Percentiles rank a stretch among this genome's conserved stretches.
These are phyloP conservation scores for Potentilla sterilis DNA, from an alignment of 306 rosid species.

Conservation along the genomic window DNA sequence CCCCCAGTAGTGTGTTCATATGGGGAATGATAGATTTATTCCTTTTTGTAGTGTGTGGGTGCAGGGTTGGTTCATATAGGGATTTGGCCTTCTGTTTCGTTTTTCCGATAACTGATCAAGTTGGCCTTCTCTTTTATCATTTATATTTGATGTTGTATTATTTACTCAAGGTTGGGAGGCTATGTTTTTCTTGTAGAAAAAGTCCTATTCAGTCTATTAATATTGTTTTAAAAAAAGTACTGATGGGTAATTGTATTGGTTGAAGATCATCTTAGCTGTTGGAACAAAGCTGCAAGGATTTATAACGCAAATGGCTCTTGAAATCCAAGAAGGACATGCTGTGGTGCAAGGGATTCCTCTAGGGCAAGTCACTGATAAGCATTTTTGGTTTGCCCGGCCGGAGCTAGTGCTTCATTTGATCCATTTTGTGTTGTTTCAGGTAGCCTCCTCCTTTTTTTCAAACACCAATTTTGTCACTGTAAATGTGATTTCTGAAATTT, in stretches of 20 bases:
- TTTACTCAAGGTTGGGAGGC: constrained; percentile 49
- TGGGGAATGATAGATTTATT: too few relatives aligned
- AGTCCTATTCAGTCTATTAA: background rate
- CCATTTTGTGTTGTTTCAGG: constrained; percentile 92
- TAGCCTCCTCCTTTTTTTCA: constrained; percentile 10
- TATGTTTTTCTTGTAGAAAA: constrained; percentile 44
- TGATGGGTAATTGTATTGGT: constrained; percentile 17
- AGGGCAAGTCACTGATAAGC: constrained; percentile 85
- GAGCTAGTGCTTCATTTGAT: constrained; percentile 67
- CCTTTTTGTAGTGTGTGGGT: too few relatives aligned
- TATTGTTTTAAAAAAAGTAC: background rate
- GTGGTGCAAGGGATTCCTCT: constrained; percentile 98
- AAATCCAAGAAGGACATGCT: constrained; percentile 80
- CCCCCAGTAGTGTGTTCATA: too few relatives aligned
- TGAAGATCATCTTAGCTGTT: constrained; percentile 81
- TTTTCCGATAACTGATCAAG: background rate
- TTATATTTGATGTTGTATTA: background rate
- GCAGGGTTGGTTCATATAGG: too few relatives aligned
- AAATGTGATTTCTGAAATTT: constrained; percentile 8
- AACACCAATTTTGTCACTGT: background rate
- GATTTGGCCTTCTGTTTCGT: background rate
- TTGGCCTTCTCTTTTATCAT: background rate
- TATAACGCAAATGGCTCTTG: constrained; percentile 86
- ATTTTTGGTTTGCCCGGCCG: constrained; percentile 94
- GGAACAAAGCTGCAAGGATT: constrained; percentile 93